A percentile compares a stretch with the other conserved stretches of the same genome.
Evolutionary conservation across 805 yeast species (phyloP).

Genomic region (Pichia nanzhaoensis): DNA sequence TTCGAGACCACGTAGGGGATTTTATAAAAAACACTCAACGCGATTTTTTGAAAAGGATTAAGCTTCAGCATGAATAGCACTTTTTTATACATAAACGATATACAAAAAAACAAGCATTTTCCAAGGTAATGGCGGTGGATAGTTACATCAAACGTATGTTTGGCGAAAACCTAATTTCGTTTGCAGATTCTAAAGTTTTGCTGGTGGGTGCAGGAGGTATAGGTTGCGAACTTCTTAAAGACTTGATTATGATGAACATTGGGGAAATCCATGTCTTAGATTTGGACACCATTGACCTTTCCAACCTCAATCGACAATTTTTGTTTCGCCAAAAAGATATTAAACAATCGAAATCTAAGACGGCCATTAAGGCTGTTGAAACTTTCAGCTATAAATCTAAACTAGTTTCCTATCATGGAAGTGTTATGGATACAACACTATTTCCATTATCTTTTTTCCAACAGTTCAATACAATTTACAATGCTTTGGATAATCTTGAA

Average conservation of each 20-base stretch:
- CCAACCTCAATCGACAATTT: slow-evolving; percentile 90
- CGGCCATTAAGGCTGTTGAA: slow-evolving; percentile 78
- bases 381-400: slow-evolving; percentile 60
- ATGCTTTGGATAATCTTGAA: slow-evolving; percentile 89
- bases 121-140: slow-evolving; percentile 15
- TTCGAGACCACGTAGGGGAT: not conserved
- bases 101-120: too few relatives aligned
- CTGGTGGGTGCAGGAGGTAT: slow-evolving; percentile 97
- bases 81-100: too few relatives aligned
- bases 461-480: slow-evolving; percentile 73
- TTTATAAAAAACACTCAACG: not conserved
- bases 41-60: not conserved
- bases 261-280: slow-evolving; percentile 92
- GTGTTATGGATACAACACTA: slow-evolving; percentile 66
- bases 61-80: not conserved
- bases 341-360: slow-evolving; percentile 77
- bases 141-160: slow-evolving; percentile 37
- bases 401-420: slow-evolving; percentile 75
- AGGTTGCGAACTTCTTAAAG: slow-evolving; percentile 86
- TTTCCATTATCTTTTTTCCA: slow-evolving; percentile 75
- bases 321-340: slow-evolving; percentile 85
- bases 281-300: slow-evolving; percentile 87
- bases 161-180: slow-evolving; percentile 30
- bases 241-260: slow-evolving; percentile 69
- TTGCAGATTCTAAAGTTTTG: slow-evolving; percentile 50